Evolutionary conservation across 768 basidiomycete species (phyloP).

Genomic region (Pilatotrama ljubarskyi): DNA sequence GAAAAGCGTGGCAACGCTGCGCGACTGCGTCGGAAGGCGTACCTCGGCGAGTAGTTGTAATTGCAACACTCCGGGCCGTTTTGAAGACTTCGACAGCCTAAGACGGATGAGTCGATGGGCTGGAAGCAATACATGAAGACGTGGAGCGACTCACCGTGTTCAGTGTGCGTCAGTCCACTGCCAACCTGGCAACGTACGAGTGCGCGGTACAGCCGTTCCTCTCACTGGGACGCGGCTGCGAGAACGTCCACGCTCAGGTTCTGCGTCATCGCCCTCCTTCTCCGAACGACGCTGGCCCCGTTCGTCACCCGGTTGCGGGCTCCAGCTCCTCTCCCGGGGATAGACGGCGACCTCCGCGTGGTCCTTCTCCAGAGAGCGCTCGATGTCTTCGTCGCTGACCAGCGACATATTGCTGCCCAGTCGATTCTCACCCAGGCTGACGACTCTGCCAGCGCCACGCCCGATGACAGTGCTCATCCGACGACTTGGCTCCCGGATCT

Average conservation of each 20-base stretch:
- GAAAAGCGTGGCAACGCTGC: not conserved
- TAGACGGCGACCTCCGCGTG: not conserved
- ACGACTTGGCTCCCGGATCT: not conserved
- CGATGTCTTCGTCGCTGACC: constrained; percentile 22
- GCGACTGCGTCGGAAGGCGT: not conserved
- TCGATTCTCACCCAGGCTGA: constrained; percentile 4
- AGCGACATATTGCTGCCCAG: constrained; percentile 3
- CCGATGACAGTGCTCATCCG: constrained; percentile 16
- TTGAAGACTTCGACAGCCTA: not conserved
- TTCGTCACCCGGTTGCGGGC: not conserved
- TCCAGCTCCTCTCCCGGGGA: not conserved
- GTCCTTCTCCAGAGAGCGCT: constrained; percentile 20
- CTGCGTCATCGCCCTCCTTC: not conserved
- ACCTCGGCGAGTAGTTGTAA: not conserved
- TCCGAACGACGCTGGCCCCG: not conserved
- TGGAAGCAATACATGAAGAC: not conserved
- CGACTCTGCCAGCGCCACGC: constrained; percentile 13
- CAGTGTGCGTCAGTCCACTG: constrained; percentile 4
- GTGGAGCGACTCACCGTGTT: not conserved
- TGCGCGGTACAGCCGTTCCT: not conserved
- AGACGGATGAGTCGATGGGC: not conserved
- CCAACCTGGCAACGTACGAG: not conserved
- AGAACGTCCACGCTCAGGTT: constrained; percentile 11
- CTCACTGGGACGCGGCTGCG: constrained; percentile 3
- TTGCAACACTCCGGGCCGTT: not conserved